phyloP scores from a whole-genome alignment of 768 basidiomycete genomes.

The Pulveroboletus sp. region DNA sequence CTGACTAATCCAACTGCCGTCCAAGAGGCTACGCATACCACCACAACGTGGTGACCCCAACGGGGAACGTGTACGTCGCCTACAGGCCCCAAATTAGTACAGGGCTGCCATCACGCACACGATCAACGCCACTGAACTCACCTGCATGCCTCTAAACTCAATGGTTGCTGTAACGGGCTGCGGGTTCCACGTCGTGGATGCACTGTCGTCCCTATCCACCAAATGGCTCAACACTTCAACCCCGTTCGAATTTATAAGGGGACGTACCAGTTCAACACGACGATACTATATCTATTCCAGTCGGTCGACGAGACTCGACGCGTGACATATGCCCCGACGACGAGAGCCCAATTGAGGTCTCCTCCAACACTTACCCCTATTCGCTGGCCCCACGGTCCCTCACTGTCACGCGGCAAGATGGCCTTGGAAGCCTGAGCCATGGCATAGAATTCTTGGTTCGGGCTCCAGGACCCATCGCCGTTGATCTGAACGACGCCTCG shows the following conservation, averaged over 20 bases:
- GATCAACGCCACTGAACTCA: slow-evolving; percentile 18
- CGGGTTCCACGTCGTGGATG: slow-evolving; percentile 39
- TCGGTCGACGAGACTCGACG: slow-evolving; percentile 47
- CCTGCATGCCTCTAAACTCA: slow-evolving; percentile 59
- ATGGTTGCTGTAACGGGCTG: slow-evolving; percentile 53
- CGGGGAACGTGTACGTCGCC: slow-evolving; percentile 75
- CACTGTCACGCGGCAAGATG: slow-evolving; percentile 59
- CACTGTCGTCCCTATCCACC: slow-evolving; percentile 41
- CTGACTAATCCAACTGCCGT: too few relatives aligned
- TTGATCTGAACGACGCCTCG: slow-evolving; percentile 65
- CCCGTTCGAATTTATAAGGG: not conserved
- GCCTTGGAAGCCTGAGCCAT: slow-evolving; percentile 77
- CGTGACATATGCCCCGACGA: slow-evolving; percentile 66
- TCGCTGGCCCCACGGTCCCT: slow-evolving; percentile 65
- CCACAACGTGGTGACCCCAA: slow-evolving; percentile 60
- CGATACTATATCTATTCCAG: slow-evolving; percentile 62
- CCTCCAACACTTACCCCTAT: slow-evolving; percentile 63
- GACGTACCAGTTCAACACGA: slow-evolving; percentile 64
- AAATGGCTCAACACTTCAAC: not conserved
- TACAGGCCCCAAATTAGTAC: slow-evolving; percentile 15
- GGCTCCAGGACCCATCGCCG: slow-evolving; percentile 53
- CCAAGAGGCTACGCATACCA: slow-evolving; percentile 42
- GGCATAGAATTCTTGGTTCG: slow-evolving; percentile 74
- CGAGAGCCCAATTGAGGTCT: slow-evolving; percentile 48
- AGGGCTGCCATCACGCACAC: not conserved